A percentile compares a stretch with the other conserved stretches of the same genome.
phyloP scores from a whole-genome alignment of 495 filamentous ascomycete species.

The Rostrohypoxylon terebratum region DNA sequence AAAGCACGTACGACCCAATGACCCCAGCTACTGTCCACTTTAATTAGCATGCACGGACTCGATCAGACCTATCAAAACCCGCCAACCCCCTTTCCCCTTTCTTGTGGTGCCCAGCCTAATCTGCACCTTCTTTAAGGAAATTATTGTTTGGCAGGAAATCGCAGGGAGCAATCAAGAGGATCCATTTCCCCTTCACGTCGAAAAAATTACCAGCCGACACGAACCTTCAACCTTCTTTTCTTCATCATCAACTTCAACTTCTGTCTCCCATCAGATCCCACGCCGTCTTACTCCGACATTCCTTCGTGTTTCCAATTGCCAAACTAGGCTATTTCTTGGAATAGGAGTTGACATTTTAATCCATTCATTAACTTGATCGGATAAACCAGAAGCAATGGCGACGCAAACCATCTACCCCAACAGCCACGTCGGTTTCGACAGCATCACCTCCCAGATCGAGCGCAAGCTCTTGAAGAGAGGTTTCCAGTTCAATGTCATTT shows the following conservation, averaged over 20 bases:
- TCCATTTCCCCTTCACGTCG: slow-evolving; percentile 45
- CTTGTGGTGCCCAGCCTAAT: slow-evolving; percentile 47
- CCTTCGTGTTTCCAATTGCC: slow-evolving; percentile 48
- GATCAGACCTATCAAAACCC: slow-evolving; percentile 55
- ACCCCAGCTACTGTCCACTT: slow-evolving; percentile 38
- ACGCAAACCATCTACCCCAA: slow-evolving; percentile 79
- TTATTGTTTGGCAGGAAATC: slow-evolving; percentile 61
- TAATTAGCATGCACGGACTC: slow-evolving; percentile 48
- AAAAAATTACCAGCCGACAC: slow-evolving; percentile 43
- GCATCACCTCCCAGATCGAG: slow-evolving; percentile 98
- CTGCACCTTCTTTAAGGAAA: slow-evolving; percentile 59
- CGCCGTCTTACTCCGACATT: slow-evolving; percentile 32
- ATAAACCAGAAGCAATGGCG: slow-evolving; percentile 55
- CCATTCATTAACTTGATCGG: slow-evolving; percentile 38
- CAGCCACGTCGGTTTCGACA: slow-evolving; percentile 99
- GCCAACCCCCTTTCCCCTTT: slow-evolving; percentile 57
- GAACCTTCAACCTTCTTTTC: slow-evolving; percentile 38
- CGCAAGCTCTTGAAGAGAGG: slow-evolving; percentile 99
- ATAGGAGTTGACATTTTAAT: slow-evolving; percentile 51
- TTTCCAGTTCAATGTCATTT: slow-evolving; percentile 99
- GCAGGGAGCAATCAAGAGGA: slow-evolving; percentile 52
- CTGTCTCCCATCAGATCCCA: slow-evolving; percentile 31
- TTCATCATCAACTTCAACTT: slow-evolving; percentile 42
- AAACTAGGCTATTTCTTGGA: slow-evolving; percentile 59
- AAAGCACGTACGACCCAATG: slow-evolving; percentile 40